phyloP scores from a whole-genome alignment of 1,284 basidiomycete species.

The Leccinum solheimii region DNA sequence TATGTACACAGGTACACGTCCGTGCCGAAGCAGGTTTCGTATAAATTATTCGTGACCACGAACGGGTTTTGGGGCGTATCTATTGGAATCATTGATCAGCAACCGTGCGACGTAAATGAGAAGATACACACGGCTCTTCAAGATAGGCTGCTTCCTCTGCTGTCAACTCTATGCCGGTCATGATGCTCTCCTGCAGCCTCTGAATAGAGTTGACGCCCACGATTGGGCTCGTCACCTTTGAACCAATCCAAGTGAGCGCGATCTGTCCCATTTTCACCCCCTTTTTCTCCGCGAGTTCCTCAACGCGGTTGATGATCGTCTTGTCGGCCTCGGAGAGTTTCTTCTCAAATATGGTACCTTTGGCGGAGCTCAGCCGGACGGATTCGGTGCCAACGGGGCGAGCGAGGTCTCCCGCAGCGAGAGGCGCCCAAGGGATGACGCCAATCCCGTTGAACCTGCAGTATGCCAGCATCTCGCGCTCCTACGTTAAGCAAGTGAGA shows the following conservation, averaged over 20 bases:
- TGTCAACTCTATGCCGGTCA: constrained; percentile 22
- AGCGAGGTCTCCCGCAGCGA: constrained; percentile 37
- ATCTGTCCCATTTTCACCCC: constrained; percentile 43
- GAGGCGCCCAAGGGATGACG: constrained; percentile 44
- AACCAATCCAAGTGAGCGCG: constrained; percentile 40
- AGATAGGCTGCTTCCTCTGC: constrained; percentile 31
- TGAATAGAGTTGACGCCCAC: constrained; percentile 32
- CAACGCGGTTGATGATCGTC: constrained; percentile 39
- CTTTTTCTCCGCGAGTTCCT: constrained; percentile 41
- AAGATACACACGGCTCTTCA: constrained; percentile 30
- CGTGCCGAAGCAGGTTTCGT: neutral
- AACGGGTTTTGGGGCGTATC: constrained; percentile 23
- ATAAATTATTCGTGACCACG: constrained; percentile 17
- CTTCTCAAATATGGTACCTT: constrained; percentile 33
- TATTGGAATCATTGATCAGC: constrained; percentile 7
- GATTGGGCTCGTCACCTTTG: constrained; percentile 43
- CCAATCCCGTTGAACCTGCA: constrained; percentile 49
- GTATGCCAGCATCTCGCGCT: constrained; percentile 49
- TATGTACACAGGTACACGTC: neutral
- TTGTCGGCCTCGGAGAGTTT: constrained; percentile 33
- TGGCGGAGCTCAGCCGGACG: constrained; percentile 17
- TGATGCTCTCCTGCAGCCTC: constrained; percentile 27
- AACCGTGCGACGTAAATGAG: neutral
- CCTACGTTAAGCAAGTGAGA: constrained; percentile 30
- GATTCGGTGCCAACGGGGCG: constrained; percentile 26